Percentiles rank a stretch among this genome's conserved stretches.
Evolutionary conservation across 2,329 filamentous ascomycete species (phyloP).

Genomic region (Paraphaeosphaeria minitans): DNA sequence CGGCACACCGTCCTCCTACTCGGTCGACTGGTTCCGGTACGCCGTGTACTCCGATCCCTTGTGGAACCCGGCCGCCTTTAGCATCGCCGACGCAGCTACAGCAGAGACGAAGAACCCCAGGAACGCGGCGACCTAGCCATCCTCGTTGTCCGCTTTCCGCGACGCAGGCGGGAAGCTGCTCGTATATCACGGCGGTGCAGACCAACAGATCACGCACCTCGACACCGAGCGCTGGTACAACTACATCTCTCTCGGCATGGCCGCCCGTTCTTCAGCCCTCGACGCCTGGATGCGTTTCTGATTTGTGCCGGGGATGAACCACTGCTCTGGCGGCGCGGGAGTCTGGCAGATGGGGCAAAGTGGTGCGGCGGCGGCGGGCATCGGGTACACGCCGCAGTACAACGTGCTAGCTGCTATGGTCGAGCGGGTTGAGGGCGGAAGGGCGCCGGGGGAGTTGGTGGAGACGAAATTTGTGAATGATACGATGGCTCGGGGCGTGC

Average conservation of each 20-base stretch:
- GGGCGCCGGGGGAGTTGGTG: slow-evolving; percentile 21
- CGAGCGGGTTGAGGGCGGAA: slow-evolving; percentile 27
- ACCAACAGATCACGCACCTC: slow-evolving; percentile 51
- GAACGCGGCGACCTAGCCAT: slow-evolving; percentile 45
- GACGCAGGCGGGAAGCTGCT: slow-evolving; percentile 51
- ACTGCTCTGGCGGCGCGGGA: slow-evolving; percentile 56
- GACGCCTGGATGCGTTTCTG: slow-evolving; percentile 56
- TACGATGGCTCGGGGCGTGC: slow-evolving; percentile 14
- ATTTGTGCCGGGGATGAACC: slow-evolving; percentile 58
- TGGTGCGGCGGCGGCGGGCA: slow-evolving; percentile 22
- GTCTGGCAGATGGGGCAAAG: slow-evolving; percentile 45
- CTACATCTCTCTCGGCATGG: slow-evolving; percentile 37
- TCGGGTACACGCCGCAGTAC: slow-evolving; percentile 19
- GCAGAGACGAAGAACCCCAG: slow-evolving; percentile 44
- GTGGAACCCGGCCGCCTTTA: slow-evolving; percentile 28
- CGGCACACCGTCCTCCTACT: slow-evolving; percentile 46
- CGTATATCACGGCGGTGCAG: slow-evolving; percentile 51
- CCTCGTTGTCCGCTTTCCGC: slow-evolving; percentile 39
- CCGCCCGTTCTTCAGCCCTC: slow-evolving; percentile 17
- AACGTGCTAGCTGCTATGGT: slow-evolving; percentile 33
- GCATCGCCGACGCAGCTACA: slow-evolving; percentile 28
- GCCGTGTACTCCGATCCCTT: slow-evolving; percentile 48
- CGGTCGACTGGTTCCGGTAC: slow-evolving; percentile 53
- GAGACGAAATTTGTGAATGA: slow-evolving; percentile 23
- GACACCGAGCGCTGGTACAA: slow-evolving; percentile 55